phyloP scores from a whole-genome alignment of 331 rosid genomes.

The Malus hybrid region DNA sequence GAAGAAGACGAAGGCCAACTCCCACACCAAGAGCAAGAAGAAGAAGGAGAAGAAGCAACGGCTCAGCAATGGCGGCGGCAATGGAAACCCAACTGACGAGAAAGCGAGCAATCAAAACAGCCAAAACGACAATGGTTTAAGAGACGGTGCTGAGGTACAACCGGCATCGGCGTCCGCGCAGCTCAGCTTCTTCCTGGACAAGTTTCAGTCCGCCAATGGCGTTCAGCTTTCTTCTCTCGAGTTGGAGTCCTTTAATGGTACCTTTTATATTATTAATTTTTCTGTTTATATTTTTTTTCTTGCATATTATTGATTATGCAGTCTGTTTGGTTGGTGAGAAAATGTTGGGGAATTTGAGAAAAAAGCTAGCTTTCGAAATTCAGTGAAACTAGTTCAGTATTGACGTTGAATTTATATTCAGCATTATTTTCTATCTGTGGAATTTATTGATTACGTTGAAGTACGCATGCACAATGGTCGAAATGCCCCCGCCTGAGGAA shows the following conservation, averaged over 20 bases:
- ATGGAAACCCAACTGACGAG: neutral
- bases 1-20: neutral
- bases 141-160: neutral
- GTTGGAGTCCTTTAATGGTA: conserved; percentile 52
- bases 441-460: neutral
- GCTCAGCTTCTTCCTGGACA: conserved; percentile 41
- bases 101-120: neutral
- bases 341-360: neutral
- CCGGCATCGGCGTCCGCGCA: conserved; percentile 26
- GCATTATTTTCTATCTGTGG: neutral
- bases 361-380: neutral
- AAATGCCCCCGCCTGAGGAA: neutral
- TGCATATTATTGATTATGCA: neutral
- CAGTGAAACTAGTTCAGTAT: neutral
- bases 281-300: neutral
- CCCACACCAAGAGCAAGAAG: neutral
- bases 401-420: neutral
- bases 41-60: conserved; percentile 10
- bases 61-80: neutral
- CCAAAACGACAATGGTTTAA: neutral
- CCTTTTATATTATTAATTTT: neutral
- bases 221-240: conserved; percentile 69
- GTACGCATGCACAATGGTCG: neutral
- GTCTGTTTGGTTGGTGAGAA: neutral
- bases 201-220: conserved; percentile 49